Evolutionary conservation across 148 eudicot species (phyloP), one percentile per base, ranked within the genome.

Genomic region (Gaultheria prostrata): DNA sequence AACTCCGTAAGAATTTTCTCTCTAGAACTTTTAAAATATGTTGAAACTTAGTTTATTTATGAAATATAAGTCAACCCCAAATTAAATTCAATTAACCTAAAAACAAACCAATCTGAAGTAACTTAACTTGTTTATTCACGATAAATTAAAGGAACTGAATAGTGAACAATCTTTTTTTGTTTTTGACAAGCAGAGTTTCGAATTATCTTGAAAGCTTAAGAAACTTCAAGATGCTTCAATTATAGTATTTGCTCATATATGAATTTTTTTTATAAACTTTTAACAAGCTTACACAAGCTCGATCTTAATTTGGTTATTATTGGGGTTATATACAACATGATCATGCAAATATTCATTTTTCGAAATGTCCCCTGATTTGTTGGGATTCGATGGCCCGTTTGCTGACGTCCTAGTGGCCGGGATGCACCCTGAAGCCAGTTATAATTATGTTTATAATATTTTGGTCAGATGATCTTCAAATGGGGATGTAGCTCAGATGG

Each of bases 401-500:
- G 20, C 6, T 53, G 56, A 53, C 17, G 56, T 15, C 14, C 3
- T 10, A 0, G 21, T 4, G 4, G 21, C 54, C 54, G 57, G 21
- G 20, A 53, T 4, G 57, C 20, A 6, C 6, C 1, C 57, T 6
- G 6, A 53, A 53, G 7, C 0, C 4, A 1, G 15, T 53, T 53
- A 17, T 15, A 4, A 0, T 53, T 0, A 0, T 53, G 3, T 26
- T 12, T 0, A 11, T 39, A 4, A 39, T 4, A 39, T 39, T 39
- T 39, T 3, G 43, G 0, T 4, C 3, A 39, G 0, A 3, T 0
- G 39, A 39, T 39, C 43, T 39, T 0, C 48, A 71, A 32, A 7
- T 2, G 98, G 98, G 98, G 98, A 93, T 94, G 98, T 95, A 95
- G 98, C 96, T 94, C 98, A 95, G 98, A 94, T 95, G 98, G 98